A percentile compares a stretch with the other conserved stretches of the same genome.
Conservation (phyloP, 2,329 filamentous ascomycete genomes). For the Paecilomyces fulvus region DNA sequence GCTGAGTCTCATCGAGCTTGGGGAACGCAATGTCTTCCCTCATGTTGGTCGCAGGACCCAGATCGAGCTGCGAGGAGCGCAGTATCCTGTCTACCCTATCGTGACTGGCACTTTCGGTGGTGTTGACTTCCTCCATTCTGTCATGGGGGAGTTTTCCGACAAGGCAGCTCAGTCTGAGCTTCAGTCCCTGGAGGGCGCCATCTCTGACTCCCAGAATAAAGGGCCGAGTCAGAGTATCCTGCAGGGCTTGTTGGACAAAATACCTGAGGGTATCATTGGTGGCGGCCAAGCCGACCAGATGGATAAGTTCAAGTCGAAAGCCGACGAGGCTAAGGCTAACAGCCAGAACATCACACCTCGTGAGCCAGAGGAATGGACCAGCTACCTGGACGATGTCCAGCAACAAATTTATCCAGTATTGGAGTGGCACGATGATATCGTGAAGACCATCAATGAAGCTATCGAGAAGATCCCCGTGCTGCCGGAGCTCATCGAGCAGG, state of each 20-base stretch:
- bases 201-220: conserved; percentile 54
- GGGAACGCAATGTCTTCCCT: conserved; percentile 72
- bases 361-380: conserved; percentile 74
- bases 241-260: conserved; percentile 69
- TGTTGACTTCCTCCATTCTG: conserved; percentile 87
- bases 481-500: conserved; percentile 73
- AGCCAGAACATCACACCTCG: conserved; percentile 66
- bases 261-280: conserved; percentile 73
- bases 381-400: conserved; percentile 65
- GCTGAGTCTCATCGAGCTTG: conserved; percentile 77
- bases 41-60: conserved; percentile 72
- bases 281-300: conserved; percentile 62
- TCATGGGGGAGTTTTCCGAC: conserved; percentile 70
- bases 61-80: conserved; percentile 60
- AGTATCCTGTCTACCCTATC: conserved; percentile 63
- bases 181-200: conserved; percentile 75
- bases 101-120: conserved; percentile 91
- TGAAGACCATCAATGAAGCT: conserved; percentile 67
- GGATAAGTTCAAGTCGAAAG: conserved; percentile 70
- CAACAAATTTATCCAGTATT: conserved; percentile 81
- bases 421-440: conserved; percentile 80
- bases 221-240: conserved; percentile 64
- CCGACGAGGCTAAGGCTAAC: conserved; percentile 65
- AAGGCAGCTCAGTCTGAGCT: conserved; percentile 89
- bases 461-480: conserved; percentile 81